phyloP scores from a whole-genome alignment of 2,329 filamentous ascomycete genomes.

The Monilinia laxa region DNA sequence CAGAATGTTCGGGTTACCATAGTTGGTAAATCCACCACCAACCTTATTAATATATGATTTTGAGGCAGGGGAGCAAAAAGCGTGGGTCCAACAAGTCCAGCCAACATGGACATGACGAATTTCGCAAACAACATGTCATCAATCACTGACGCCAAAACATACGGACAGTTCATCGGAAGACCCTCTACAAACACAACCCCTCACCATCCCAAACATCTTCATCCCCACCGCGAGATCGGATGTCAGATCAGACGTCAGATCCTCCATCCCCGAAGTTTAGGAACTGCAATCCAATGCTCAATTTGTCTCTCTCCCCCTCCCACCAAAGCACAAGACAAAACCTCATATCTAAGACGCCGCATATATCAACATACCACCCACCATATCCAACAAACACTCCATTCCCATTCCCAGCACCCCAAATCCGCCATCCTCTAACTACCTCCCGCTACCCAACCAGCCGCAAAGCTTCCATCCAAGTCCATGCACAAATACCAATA shows the following conservation, averaged over 20 bases:
- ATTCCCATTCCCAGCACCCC: too few species aligned
- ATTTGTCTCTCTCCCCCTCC: slow-evolving; percentile 13
- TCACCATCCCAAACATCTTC: not conserved
- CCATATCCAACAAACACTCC: too few species aligned
- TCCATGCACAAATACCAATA: too few species aligned
- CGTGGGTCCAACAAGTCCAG: too few species aligned
- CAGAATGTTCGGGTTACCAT: not conserved
- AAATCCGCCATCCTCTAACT: too few species aligned
- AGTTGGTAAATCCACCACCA: slow-evolving; percentile 11
- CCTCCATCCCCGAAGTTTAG: not conserved
- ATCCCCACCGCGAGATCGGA: not conserved
- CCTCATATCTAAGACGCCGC: slow-evolving; percentile 24
- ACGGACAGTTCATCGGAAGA: not conserved
- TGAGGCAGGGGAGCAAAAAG: too few species aligned
- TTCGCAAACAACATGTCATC: not conserved
- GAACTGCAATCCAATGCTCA: not conserved
- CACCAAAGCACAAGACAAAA: slow-evolving; percentile 20
- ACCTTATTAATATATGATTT: not conserved
- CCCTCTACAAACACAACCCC: not conserved
- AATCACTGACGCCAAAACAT: not conserved
- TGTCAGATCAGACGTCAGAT: not conserved
- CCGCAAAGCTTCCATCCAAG: too few species aligned
- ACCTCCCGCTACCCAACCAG: too few species aligned
- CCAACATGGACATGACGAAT: not conserved
- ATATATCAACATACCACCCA: slow-evolving; percentile 4